Percentiles rank a stretch among this genome's conserved stretches.
These are phyloP conservation scores for Globisporangium megalacanthum DNA, from an alignment of 352 stramenopile species.

Conservation along the genomic window DNA sequence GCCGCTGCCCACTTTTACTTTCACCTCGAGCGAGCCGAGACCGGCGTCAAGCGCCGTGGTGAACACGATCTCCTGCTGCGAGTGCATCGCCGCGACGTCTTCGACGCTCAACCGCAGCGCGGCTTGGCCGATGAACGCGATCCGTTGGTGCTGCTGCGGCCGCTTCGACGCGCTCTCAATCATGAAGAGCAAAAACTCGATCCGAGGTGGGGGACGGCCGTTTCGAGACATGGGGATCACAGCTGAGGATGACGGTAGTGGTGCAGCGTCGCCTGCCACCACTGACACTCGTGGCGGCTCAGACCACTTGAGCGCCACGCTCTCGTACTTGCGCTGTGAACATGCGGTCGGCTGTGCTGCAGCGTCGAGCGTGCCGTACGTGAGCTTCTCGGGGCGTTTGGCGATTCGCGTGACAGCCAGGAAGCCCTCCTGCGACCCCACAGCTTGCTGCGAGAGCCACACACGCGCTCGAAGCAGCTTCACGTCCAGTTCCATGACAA, in stretches of 20 bases:
- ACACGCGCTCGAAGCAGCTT: slow-evolving; percentile 28
- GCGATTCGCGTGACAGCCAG: slow-evolving; percentile 25
- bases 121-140: slow-evolving; percentile 28
- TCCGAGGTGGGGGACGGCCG: neutral
- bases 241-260: neutral
- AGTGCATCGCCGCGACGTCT: slow-evolving; percentile 33
- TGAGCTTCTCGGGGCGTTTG: slow-evolving; percentile 16
- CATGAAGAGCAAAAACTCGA: slow-evolving; percentile 36
- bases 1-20: slow-evolving; percentile 14
- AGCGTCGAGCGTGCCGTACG: slow-evolving; percentile 22
- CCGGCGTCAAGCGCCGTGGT: slow-evolving; percentile 23
- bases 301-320: slow-evolving; percentile 22
- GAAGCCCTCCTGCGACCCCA: slow-evolving; percentile 29
- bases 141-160: slow-evolving; percentile 8
- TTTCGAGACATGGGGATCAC: neutral
- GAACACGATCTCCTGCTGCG: slow-evolving; percentile 44
- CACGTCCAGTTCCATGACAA: slow-evolving; percentile 19
- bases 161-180: neutral
- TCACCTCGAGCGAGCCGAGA: slow-evolving; percentile 33
- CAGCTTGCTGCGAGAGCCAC: slow-evolving; percentile 28
- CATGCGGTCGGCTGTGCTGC: neutral
- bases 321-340: slow-evolving; percentile 13
- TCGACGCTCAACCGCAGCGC: slow-evolving; percentile 23
- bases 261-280: neutral
- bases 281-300: slow-evolving; percentile 6